A percentile compares a stretch with the other conserved stretches of the same genome.
Conservation (phyloP, 257 asterid species). For the Jasminum sambac region DNA sequence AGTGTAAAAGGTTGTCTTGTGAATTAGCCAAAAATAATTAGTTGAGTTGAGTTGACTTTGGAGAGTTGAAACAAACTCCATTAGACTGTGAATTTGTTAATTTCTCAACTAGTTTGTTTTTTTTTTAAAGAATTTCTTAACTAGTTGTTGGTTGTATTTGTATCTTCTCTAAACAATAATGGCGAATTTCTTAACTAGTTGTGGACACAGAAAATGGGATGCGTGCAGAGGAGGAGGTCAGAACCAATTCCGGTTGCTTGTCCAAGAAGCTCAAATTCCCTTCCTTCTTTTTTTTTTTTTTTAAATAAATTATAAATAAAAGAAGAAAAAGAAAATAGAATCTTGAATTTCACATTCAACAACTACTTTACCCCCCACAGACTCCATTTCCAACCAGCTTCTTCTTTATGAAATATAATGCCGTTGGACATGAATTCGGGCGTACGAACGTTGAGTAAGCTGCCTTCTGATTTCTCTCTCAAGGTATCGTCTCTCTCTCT, state of each 20-base stretch:
- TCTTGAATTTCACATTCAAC: conserved; percentile 9
- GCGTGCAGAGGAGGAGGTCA: conserved; percentile 22
- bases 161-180: conserved; percentile 7
- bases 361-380: conserved; percentile 16
- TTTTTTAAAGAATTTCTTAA: too few species aligned
- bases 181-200: conserved; percentile 5
- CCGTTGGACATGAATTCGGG: conserved; percentile 25
- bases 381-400: conserved; percentile 1
- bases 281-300: too few species aligned
- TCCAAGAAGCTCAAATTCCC: conserved; percentile 32
- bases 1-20: too few species aligned
- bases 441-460: conserved; percentile 33
- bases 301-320: too few species aligned
- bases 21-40: too few species aligned
- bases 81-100: too few species aligned
- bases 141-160: too few species aligned
- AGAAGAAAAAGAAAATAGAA: not conserved
- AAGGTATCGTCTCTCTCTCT: conserved; percentile 27
- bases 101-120: too few species aligned
- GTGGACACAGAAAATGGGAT: conserved; percentile 23
- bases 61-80: too few species aligned
- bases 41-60: too few species aligned
- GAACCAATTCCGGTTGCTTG: conserved; percentile 37
- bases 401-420: conserved; percentile 24
- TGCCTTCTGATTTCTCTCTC: conserved; percentile 18